These are phyloP conservation scores for Rhodomyrtus tomentosa DNA, from an alignment of 345 rosid genomes.

Conservation along the genomic window DNA sequence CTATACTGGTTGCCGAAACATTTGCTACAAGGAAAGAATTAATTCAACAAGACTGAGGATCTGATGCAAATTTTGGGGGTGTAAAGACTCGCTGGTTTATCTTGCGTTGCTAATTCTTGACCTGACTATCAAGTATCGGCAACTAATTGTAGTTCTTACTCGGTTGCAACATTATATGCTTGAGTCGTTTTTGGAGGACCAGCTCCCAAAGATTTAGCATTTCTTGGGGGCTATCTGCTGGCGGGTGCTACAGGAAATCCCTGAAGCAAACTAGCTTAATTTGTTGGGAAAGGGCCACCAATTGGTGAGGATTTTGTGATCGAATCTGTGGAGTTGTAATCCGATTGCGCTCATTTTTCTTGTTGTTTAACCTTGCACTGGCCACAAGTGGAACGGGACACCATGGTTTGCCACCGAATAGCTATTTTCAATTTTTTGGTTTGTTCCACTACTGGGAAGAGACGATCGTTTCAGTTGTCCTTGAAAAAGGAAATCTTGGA, in stretches of 20 bases:
- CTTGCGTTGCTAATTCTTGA: not conserved
- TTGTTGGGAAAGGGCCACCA: not conserved
- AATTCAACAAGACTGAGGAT: not conserved
- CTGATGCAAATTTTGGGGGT: not conserved
- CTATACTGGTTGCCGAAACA: constrained; percentile 84
- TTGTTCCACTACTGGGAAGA: not conserved
- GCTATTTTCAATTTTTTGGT: not conserved
- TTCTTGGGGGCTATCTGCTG: not conserved
- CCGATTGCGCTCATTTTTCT: not conserved
- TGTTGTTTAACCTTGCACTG: not conserved
- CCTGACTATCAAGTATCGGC: not conserved
- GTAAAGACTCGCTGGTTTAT: not conserved
- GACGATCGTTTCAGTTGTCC: not conserved
- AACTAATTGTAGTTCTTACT: not conserved
- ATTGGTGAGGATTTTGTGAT: not conserved
- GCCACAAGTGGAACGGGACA: not conserved
- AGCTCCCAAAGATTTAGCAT: not conserved
- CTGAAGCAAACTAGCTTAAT: not conserved
- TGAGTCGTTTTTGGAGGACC: not conserved
- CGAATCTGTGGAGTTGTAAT: not conserved
- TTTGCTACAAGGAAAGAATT: constrained; percentile 51
- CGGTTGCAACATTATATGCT: not conserved
- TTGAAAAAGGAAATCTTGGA: not conserved
- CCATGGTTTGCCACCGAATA: not conserved
- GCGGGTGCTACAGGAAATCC: not conserved